Evolutionary conservation across 2,329 filamentous ascomycete species (phyloP), one percentile per base, ranked within the genome.

Genomic region (Phialemonium atrogriseum): DNA sequence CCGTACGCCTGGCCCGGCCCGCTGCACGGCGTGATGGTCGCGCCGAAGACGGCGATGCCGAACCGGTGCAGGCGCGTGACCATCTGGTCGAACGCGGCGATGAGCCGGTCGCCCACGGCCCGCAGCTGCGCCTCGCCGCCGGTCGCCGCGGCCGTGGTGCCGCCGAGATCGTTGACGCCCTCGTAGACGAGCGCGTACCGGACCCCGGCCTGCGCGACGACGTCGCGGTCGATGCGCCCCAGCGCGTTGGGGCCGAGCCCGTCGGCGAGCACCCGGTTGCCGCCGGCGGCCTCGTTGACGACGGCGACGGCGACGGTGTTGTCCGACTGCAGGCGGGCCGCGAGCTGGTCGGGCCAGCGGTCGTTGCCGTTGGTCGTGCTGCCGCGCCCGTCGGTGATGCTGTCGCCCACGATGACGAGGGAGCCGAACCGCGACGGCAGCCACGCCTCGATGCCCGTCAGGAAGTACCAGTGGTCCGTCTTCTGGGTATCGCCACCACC

Each of bases 151-250:
- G 63, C 42, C 0, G 48, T 48, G 1, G 68, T 67, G 1, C 56
- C 62, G 22, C 76, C 77, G 36, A 81, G 76, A 45, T 80, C 76
- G 45, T 79, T 79, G 22, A 80, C 70, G 12, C 76, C 76, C 44
- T 76, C 69, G 48, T 73, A 79, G 17, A 80, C 52, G 47, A 80
- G 59, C 19, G 64, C 68, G 47, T 73, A 77, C 23, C 56, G 51
- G 6, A 76, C 63, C 4, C 63, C 66, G 0, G 65, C 52, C 24
- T 77, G 73, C 0, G 70, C 56, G 3, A 80, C 57, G 1, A 78
- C 66, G 46, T 81, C 76, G 10, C 75, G 60, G 42, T 78, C 73
- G 24, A 79, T 54, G 12, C 74, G 64, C 7, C 62, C 60, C 4
- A 76, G 54, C 0, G 67, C 68, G 39, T 68, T 73, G 7, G 76